These are phyloP conservation scores for Xylariaceae sp. DNA, from an alignment of 2,329 filamentous ascomycete genomes.

Conservation along the genomic window DNA sequence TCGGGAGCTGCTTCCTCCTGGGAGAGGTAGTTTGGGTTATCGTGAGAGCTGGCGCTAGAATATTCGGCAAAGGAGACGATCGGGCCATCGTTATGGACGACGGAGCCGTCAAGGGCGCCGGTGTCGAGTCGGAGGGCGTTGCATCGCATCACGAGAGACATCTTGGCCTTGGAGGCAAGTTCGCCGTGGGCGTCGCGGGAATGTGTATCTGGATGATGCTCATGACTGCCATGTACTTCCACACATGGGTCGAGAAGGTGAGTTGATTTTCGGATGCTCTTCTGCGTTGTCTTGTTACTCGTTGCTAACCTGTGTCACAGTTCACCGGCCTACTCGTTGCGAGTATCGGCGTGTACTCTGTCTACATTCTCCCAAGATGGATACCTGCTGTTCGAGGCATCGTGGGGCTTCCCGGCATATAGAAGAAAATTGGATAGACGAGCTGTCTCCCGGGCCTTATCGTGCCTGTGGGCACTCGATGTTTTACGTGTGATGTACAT, in stretches of 20 bases:
- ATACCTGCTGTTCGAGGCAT: conserved; percentile 19
- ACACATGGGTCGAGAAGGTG: conserved; percentile 97
- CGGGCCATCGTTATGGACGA: conserved; percentile 60
- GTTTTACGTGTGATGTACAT: not conserved
- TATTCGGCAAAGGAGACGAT: conserved; percentile 50
- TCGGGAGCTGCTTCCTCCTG: conserved; percentile 74
- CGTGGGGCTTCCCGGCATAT: conserved; percentile 25
- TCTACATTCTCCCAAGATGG: conserved; percentile 25
- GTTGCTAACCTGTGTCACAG: conserved; percentile 11
- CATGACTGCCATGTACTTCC: conserved; percentile 98
- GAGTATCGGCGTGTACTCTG: conserved; percentile 19
- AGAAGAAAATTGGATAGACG: conserved; percentile 6
- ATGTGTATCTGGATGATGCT: conserved; percentile 92
- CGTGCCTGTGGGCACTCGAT: no score
- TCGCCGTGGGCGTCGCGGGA: conserved; percentile 58
- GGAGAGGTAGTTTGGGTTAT: conserved; percentile 69
- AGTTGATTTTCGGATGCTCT: no score
- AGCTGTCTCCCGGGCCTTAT: no score
- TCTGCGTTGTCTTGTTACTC: no score
- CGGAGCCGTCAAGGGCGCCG: conserved; percentile 57
- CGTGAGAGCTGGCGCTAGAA: conserved; percentile 35
- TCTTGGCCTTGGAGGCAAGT: conserved; percentile 46
- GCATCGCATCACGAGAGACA: conserved; percentile 26
- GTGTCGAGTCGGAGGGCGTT: conserved; percentile 38
- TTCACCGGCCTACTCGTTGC: conserved; percentile 22